Conservation (phyloP, 176 grass and related monocot genomes). For the Oryza glaberrima region DNA sequence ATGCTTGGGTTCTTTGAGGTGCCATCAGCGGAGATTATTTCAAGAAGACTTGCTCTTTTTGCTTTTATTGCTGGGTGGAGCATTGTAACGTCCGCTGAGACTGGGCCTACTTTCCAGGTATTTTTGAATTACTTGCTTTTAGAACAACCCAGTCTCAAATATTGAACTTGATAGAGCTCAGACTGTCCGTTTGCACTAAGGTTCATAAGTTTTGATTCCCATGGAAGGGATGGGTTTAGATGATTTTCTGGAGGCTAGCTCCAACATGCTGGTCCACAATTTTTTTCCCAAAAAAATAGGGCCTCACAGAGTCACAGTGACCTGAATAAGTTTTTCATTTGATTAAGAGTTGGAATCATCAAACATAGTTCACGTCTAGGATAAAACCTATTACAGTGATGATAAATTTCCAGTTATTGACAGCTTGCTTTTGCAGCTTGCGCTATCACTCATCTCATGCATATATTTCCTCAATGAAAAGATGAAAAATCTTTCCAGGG, state of each 20-base stretch:
- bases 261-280: background rate
- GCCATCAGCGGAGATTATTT: conserved; percentile 60
- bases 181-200: background rate
- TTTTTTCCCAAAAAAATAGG: too few species aligned
- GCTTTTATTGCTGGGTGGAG: conserved; percentile 91
- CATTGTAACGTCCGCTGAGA: conserved; percentile 75
- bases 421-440: conserved; percentile 62
- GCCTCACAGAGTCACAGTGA: background rate
- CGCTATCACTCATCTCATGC: conserved; percentile 69
- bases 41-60: conserved; percentile 69
- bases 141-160: background rate
- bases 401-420: conserved; percentile 16
- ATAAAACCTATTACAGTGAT: background rate
- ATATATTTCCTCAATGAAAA: conserved; percentile 95
- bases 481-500: conserved; percentile 81
- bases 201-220: background rate
- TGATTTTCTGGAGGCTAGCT: background rate
- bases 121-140: background rate
- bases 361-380: background rate
- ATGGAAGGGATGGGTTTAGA: background rate
- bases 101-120: conserved; percentile 95
- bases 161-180: background rate
- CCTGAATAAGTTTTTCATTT: background rate
- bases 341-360: background rate
- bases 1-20: conserved; percentile 70